Base-by-base conservation (phyloP, 1,139 yeast genomes). In the Pichia sp. region DNA sequence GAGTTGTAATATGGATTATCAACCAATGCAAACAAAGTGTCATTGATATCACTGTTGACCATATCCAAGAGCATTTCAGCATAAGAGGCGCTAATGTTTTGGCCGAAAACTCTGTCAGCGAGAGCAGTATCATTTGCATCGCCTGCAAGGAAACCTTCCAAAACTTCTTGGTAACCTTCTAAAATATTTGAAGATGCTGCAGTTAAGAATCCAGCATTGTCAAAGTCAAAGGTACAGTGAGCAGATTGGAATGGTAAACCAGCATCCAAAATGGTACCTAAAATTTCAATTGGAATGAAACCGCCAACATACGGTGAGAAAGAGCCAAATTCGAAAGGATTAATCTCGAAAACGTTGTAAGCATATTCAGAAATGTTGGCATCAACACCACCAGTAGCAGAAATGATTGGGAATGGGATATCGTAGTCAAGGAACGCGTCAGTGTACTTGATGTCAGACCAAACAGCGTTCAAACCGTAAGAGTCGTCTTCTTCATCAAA, bases 1-100 rank as follows among this genome's bases (percentile, higher is more conserved):
- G 58, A 72, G 16, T 73, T 74, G 58, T 69, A 77, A 68, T 87
- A 91, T 4, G 97, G 96, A 62, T 88, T 90, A 3, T 96, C 96
- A 43, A 12, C 80, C 73, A 70, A 44, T 2, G 61, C 60, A 48
- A 51, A 62, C 14, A 64, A 53, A 3, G 61, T 54, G 8, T 64
- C 61, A 38, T 57, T 54, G 6, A 44, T 46, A 31, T 62, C 55
- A 5, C 52, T 9, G 36, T 63, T 64, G 36, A 66, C 53, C 41
- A 59, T 16, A 29, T 53, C 51, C 9, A 65, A 33, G 30, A 65
- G 50, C 1, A 55, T 3, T 10, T 56, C 43, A 31, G 63, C 47
- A n/a, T 59, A 54, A 9, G 55, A 12, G 30, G 52, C 31, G 36
- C 63, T 55, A n/a, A 64, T 38, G 29, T 57, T 51, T n/a, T 60